phyloP scores from a whole-genome alignment of 208 protist genomes.

The Phytomonas sp. region DNA sequence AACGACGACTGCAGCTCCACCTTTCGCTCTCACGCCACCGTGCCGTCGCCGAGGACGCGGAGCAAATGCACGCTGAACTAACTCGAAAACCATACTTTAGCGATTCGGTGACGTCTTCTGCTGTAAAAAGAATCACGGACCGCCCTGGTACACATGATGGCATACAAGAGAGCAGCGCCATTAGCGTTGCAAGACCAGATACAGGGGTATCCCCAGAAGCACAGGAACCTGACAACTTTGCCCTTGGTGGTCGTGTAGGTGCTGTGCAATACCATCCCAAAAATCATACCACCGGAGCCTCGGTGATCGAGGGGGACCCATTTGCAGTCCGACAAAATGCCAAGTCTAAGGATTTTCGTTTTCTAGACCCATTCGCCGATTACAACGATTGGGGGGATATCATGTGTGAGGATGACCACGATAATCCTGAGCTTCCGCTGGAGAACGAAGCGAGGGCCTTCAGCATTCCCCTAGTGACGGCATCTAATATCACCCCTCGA shows the following conservation, averaged over 20 bases:
- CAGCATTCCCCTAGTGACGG: slow-evolving; percentile 16
- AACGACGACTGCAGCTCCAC: slow-evolving; percentile 83
- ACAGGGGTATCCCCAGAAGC: background rate
- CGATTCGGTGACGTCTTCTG: background rate
- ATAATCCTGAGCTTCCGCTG: background rate
- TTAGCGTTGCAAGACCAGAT: background rate
- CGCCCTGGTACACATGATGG: background rate
- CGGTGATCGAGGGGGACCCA: slow-evolving; percentile 32
- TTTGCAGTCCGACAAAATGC: slow-evolving; percentile 73
- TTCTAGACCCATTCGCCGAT: slow-evolving; percentile 54
- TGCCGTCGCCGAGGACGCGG: slow-evolving; percentile 49
- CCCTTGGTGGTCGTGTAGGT: slow-evolving; percentile 71
- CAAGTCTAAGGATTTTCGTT: slow-evolving; percentile 50
- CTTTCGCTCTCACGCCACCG: slow-evolving; percentile 78
- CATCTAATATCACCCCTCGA: slow-evolving; percentile 10
- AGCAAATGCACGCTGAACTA: slow-evolving; percentile 24
- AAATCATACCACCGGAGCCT: slow-evolving; percentile 53
- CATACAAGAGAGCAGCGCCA: background rate
- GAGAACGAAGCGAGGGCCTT: slow-evolving; percentile 1
- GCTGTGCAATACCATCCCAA: slow-evolving; percentile 67
- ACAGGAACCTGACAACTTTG: slow-evolving; percentile 39
- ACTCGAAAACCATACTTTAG: slow-evolving; percentile 4
- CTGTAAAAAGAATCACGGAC: slow-evolving; percentile 10
- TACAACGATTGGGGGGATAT: slow-evolving; percentile 22
- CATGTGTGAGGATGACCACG: background rate